Percentiles rank a stretch among this genome's conserved stretches.
phyloP scores from a whole-genome alignment of 2,329 filamentous ascomycete genomes.

The Mycosphaerella sp. region DNA sequence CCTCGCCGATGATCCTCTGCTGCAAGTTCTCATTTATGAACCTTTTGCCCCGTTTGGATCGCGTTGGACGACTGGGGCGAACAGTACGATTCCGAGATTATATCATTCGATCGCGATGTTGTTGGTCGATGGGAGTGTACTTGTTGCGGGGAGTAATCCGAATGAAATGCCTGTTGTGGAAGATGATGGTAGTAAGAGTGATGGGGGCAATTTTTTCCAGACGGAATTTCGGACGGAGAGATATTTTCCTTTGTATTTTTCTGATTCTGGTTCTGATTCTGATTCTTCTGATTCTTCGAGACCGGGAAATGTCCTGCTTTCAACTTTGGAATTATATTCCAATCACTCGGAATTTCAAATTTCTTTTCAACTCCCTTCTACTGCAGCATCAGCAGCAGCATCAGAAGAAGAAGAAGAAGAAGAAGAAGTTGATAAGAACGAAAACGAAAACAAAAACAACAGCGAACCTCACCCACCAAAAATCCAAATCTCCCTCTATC shows the following conservation, averaged over 20 bases:
- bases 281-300: slow-evolving; percentile 17
- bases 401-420: slow-evolving; percentile 34
- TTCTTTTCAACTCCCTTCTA: slow-evolving; percentile 40
- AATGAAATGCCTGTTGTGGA: slow-evolving; percentile 51
- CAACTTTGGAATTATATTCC: slow-evolving; percentile 39
- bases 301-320: slow-evolving; percentile 40
- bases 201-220: slow-evolving; percentile 42
- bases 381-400: too few relatives aligned
- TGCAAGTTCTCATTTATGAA: slow-evolving; percentile 53
- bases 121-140: slow-evolving; percentile 53
- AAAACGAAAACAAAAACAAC: too few relatives aligned
- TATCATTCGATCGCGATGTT: slow-evolving; percentile 58
- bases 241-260: slow-evolving; percentile 55
- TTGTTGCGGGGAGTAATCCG: slow-evolving; percentile 56
- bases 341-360: slow-evolving; percentile 44
- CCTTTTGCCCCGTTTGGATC: slow-evolving; percentile 44
- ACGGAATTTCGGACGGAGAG: slow-evolving; percentile 58
- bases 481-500: slow-evolving; percentile 49
- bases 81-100: slow-evolving; percentile 42
- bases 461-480: too few relatives aligned
- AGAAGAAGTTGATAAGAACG: too few relatives aligned
- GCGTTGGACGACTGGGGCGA: slow-evolving; percentile 44
- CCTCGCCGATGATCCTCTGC: slow-evolving; percentile 47
- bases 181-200: slow-evolving; percentile 12
- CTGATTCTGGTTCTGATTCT: too few relatives aligned